Percentiles rank a stretch among this genome's conserved stretches.
Conservation (phyloP, 331 rosid species). For the Ulmus americana region DNA sequence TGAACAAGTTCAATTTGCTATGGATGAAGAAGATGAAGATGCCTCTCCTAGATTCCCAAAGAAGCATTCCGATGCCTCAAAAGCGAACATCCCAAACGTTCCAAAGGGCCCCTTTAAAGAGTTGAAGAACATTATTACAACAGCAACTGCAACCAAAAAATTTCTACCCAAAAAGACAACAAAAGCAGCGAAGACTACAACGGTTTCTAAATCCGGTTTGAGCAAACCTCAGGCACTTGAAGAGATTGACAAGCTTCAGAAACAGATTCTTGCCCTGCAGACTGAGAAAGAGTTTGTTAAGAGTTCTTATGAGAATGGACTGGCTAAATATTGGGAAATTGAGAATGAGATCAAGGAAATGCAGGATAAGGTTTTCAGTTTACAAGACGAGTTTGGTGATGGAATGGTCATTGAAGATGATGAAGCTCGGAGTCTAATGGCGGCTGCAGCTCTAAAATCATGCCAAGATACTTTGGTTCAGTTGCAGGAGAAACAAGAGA, state of each 20-base stretch:
- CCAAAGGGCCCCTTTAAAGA: slow-evolving; percentile 65
- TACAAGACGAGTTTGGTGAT: slow-evolving; percentile 87
- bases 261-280: slow-evolving; percentile 66
- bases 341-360: slow-evolving; percentile 61
- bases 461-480: slow-evolving; percentile 60
- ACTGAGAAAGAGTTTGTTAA: slow-evolving; percentile 86
- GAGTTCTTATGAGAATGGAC: slow-evolving; percentile 65
- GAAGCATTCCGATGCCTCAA: slow-evolving; percentile 40
- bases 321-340: slow-evolving; percentile 63
- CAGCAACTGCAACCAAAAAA: slow-evolving; percentile 46
- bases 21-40: slow-evolving; percentile 84
- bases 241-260: slow-evolving; percentile 78
- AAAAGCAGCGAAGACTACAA: slow-evolving; percentile 14
- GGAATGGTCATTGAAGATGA: slow-evolving; percentile 66
- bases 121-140: slow-evolving; percentile 36
- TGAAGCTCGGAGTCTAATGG: slow-evolving; percentile 86
- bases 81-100: slow-evolving; percentile 43
- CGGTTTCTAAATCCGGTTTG: slow-evolving; percentile 64
- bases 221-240: slow-evolving; percentile 55
- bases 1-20: slow-evolving; percentile 70
- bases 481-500: slow-evolving; percentile 59
- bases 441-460: slow-evolving; percentile 71
- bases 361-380: slow-evolving; percentile 55
- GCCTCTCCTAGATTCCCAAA: slow-evolving; percentile 28
- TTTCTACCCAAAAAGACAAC: slow-evolving; percentile 31